A percentile compares a stretch with the other conserved stretches of the same genome.
Evolutionary conservation across 2,329 filamentous ascomycete species (phyloP).

Genomic region (Apiospora malaysiana): DNA sequence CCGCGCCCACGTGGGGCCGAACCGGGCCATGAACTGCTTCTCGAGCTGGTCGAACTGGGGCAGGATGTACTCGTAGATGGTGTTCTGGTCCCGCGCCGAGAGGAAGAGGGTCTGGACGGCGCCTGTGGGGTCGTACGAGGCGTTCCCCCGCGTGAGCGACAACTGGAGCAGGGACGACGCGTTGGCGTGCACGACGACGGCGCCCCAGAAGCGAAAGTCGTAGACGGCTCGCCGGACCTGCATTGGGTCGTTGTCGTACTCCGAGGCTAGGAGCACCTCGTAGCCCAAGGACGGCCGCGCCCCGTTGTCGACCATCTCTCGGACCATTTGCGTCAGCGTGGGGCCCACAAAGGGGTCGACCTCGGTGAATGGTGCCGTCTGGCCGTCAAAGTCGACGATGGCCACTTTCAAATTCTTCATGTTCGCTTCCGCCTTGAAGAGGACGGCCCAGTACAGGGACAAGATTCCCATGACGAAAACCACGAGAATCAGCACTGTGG

Average conservation of each 20-base stretch:
- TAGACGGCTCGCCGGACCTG: constrained; percentile 64
- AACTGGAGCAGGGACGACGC: constrained; percentile 62
- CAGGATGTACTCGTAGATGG: constrained; percentile 57
- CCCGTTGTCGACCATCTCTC: constrained; percentile 47
- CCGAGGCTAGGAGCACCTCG: constrained; percentile 50
- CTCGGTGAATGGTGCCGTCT: constrained; percentile 55
- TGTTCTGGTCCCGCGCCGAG: constrained; percentile 61
- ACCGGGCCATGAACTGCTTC: constrained; percentile 50
- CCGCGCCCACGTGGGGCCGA: constrained; percentile 52
- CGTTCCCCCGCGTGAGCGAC: constrained; percentile 60
- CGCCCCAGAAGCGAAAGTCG: constrained; percentile 63
- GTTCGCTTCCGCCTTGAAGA: constrained; percentile 57
- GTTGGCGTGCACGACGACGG: constrained; percentile 67
- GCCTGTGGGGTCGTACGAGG: constrained; percentile 64
- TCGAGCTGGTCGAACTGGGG: constrained; percentile 57
- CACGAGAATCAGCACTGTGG: constrained; percentile 55
- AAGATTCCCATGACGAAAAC: constrained; percentile 61
- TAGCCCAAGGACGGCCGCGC: constrained; percentile 54
- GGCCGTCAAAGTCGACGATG: constrained; percentile 69
- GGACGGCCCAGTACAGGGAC: constrained; percentile 66
- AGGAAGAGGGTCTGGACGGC: constrained; percentile 62
- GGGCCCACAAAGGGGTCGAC: constrained; percentile 62
- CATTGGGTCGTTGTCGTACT: constrained; percentile 62
- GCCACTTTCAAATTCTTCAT: constrained; percentile 56
- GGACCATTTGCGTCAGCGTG: constrained; percentile 51